These are phyloP conservation scores for Stygiomarasmius scandens DNA, from an alignment of 1,284 basidiomycete species.

Conservation along the genomic window DNA sequence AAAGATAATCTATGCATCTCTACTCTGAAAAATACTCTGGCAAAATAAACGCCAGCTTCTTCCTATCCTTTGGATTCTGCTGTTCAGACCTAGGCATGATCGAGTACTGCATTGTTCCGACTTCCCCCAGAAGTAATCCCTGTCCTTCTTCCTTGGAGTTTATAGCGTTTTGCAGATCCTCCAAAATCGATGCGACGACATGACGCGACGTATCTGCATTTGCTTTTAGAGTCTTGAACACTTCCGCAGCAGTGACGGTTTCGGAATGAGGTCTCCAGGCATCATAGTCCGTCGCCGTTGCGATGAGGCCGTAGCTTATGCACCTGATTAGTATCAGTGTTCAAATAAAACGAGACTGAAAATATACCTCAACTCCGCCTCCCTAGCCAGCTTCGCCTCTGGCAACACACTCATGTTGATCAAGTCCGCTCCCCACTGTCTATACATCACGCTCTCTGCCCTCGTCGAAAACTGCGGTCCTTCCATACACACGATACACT, in stretches of 20 bases:
- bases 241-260: constrained; percentile 87
- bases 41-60: constrained; percentile 81
- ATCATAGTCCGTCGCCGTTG: constrained; percentile 91
- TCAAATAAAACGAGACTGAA: neutral
- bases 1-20: too few relatives aligned
- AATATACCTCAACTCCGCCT: constrained; percentile 87
- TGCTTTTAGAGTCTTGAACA: constrained; percentile 83
- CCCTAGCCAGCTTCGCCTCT: constrained; percentile 93
- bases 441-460: constrained; percentile 95
- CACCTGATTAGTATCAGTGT: neutral
- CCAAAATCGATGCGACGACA: constrained; percentile 77
- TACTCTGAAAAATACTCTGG: constrained; percentile 73
- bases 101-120: constrained; percentile 80
- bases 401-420: constrained; percentile 97
- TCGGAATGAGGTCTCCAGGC: constrained; percentile 83
- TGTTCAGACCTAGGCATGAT: constrained; percentile 77
- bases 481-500: constrained; percentile 96
- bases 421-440: constrained; percentile 89
- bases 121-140: constrained; percentile 61
- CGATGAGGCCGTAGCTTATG: constrained; percentile 83
- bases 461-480: constrained; percentile 94
- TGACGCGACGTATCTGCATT: constrained; percentile 85
- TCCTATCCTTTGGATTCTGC: constrained; percentile 67
- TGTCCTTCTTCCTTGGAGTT: constrained; percentile 15
- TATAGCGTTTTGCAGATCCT: constrained; percentile 69